phyloP scores from a whole-genome alignment of 1,284 basidiomycete species.

The Apiotrichum domesticum region DNA sequence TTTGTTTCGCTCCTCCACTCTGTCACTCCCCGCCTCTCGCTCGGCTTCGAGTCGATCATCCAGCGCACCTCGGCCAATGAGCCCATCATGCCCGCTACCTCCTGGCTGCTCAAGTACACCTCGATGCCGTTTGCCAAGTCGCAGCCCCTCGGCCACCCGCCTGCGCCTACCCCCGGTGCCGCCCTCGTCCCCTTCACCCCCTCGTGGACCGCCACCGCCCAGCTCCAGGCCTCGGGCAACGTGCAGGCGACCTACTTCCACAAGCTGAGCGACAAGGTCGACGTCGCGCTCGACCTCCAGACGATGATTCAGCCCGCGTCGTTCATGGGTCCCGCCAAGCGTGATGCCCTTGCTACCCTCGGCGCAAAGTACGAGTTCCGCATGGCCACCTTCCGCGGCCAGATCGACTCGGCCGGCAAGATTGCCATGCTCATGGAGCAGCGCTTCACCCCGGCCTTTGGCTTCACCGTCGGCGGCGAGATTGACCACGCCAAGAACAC shows the following conservation, averaged over 20 bases:
- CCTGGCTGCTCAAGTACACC: slow-evolving; percentile 84
- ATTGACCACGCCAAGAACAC: slow-evolving; percentile 98
- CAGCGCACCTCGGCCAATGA: slow-evolving; percentile 69
- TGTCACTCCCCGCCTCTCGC: slow-evolving; percentile 80
- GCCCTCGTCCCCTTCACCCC: slow-evolving; percentile 42
- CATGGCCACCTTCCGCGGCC: slow-evolving; percentile 85
- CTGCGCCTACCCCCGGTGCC: slow-evolving; percentile 25
- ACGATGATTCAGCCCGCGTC: slow-evolving; percentile 64
- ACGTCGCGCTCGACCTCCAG: slow-evolving; percentile 92
- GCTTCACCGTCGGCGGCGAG: slow-evolving; percentile 91
- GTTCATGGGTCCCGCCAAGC: slow-evolving; percentile 53
- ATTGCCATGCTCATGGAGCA: slow-evolving; percentile 93
- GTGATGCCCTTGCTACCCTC: slow-evolving; percentile 86
- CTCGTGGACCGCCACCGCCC: slow-evolving; percentile 90
- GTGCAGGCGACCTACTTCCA: slow-evolving; percentile 96
- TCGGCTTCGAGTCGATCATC: slow-evolving; percentile 85
- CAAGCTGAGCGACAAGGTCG: slow-evolving; percentile 91
- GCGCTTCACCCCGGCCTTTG: slow-evolving; percentile 88
- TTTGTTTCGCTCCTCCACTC: slow-evolving; percentile 92
- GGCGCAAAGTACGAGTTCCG: slow-evolving; percentile 97
- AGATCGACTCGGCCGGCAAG: slow-evolving; percentile 87
- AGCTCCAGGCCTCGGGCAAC: slow-evolving; percentile 76
- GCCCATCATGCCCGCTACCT: slow-evolving; percentile 63
- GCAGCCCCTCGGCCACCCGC: slow-evolving; percentile 9
- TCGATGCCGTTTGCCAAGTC: slow-evolving; percentile 47